These are phyloP conservation scores for Pichia sp. DNA, from an alignment of 1,139 yeast genomes.

Conservation along the genomic window DNA sequence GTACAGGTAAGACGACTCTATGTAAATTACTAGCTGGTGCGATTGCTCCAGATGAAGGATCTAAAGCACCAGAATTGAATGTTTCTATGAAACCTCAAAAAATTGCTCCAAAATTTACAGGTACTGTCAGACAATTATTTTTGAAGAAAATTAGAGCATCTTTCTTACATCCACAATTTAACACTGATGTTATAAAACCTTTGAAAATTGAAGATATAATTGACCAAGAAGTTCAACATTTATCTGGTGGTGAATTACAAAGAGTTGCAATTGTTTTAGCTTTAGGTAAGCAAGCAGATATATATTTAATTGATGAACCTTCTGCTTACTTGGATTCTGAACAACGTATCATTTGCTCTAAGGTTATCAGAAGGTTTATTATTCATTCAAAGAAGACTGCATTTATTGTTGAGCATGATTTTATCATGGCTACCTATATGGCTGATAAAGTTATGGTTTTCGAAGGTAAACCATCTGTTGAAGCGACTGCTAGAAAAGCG, in stretches of 20 bases:
- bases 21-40: constrained; percentile 94
- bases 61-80: constrained; percentile 71
- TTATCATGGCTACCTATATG: constrained; percentile 98
- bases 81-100: constrained; percentile 98
- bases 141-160: constrained; percentile 93
- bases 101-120: constrained; percentile 96
- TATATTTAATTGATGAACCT: constrained; percentile 95
- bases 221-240: constrained; percentile 94
- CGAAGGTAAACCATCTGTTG: constrained; percentile 86
- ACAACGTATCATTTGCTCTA: constrained; percentile 98
- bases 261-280: constrained; percentile 97
- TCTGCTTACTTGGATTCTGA: constrained; percentile 98
- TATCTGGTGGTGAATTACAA: constrained; percentile 99
- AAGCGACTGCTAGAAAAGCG: constrained; percentile 78
- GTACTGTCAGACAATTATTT: constrained; percentile 95
- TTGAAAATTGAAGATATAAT: constrained; percentile 86
- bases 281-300: constrained; percentile 90
- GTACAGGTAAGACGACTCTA: constrained; percentile 98
- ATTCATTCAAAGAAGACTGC: constrained; percentile 97
- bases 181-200: constrained; percentile 96
- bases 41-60: constrained; percentile 73
- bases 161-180: constrained; percentile 94
- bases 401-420: constrained; percentile 98
- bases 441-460: constrained; percentile 98
- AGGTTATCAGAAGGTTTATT: constrained; percentile 94